Conservation (phyloP, 176 grass and related monocot species). For the Musa itinerans region DNA sequence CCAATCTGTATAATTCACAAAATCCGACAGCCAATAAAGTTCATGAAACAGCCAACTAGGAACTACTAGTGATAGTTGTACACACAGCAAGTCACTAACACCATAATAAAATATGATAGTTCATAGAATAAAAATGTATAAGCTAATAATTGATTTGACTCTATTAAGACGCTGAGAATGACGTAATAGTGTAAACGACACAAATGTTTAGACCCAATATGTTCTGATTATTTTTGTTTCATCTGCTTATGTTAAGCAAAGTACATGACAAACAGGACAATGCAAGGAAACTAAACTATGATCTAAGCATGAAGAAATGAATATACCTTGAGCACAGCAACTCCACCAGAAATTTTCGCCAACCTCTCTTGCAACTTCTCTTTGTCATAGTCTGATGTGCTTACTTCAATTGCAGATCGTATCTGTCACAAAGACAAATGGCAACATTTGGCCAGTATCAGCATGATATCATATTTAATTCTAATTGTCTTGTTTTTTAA, state of each 20-base stretch:
- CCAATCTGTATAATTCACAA: constrained; percentile 31
- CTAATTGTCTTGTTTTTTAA: background rate
- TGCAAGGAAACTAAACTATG: too few relatives aligned
- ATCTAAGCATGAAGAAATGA: too few relatives aligned
- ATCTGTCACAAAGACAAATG: constrained; percentile 28
- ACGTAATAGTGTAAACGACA: too few relatives aligned
- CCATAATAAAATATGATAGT: too few relatives aligned
- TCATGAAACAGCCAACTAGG: background rate
- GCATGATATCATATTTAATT: background rate
- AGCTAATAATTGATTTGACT: too few relatives aligned
- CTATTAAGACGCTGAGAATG: too few relatives aligned
- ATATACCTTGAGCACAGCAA: constrained; percentile 51
- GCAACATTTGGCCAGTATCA: constrained; percentile 1
- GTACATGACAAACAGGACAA: too few relatives aligned
- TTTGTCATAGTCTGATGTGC: constrained; percentile 52
- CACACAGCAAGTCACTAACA: background rate
- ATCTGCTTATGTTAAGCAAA: too few relatives aligned
- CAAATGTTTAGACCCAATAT: too few relatives aligned
- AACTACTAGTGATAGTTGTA: background rate
- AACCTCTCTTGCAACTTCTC: constrained; percentile 54
- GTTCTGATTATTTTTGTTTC: too few relatives aligned
- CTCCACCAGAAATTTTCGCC: constrained; percentile 60
- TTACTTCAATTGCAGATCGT: constrained; percentile 50
- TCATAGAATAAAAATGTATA: too few relatives aligned
- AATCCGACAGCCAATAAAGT: background rate